phyloP scores from a whole-genome alignment of 2,329 filamentous ascomycete species.

The Fusarium acutatum region DNA sequence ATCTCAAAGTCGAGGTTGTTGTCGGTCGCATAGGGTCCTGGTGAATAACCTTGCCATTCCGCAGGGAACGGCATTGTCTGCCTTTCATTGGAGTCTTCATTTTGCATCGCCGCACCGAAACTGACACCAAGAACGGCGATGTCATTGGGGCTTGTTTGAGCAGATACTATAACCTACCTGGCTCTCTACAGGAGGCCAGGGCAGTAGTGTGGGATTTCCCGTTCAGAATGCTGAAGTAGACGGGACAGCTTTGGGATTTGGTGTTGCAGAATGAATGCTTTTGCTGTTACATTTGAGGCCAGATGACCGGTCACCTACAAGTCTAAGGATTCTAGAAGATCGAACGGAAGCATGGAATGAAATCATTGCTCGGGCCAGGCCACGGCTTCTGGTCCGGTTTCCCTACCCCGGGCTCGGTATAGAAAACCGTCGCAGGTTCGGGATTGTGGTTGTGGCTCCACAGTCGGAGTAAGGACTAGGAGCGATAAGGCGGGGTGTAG shows the following conservation, averaged over 20 bases:
- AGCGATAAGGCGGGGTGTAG: slow-evolving; percentile 17
- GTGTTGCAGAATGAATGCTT: not conserved
- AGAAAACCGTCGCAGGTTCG: slow-evolving; percentile 32
- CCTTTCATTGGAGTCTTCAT: slow-evolving; percentile 31
- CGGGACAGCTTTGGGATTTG: not conserved
- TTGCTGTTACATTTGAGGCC: slow-evolving; percentile 10
- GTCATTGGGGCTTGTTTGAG: slow-evolving; percentile 19
- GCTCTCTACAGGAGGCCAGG: slow-evolving; percentile 19
- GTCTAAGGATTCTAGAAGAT: slow-evolving; percentile 7
- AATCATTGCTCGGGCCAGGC: slow-evolving; percentile 20
- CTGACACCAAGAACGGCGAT: slow-evolving; percentile 33
- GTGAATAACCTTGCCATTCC: slow-evolving; percentile 24
- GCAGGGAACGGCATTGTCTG: slow-evolving; percentile 22
- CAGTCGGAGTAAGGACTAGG: slow-evolving; percentile 23
- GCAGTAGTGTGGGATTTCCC: not conserved
- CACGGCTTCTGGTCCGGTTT: slow-evolving; percentile 30
- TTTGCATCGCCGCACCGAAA: slow-evolving; percentile 39
- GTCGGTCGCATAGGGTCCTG: slow-evolving; percentile 9
- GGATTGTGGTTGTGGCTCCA: slow-evolving; percentile 29
- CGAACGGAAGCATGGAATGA: slow-evolving; percentile 13
- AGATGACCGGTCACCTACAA: not conserved
- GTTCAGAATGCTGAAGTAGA: not conserved
- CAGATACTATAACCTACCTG: slow-evolving; percentile 25
- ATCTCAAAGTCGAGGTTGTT: not conserved
- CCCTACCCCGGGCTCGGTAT: slow-evolving; percentile 27